A percentile compares a stretch with the other conserved stretches of the same genome.
These are phyloP conservation scores for Boeremia lycopersici DNA, from an alignment of 2,329 filamentous ascomycete species.

Conservation along the genomic window DNA sequence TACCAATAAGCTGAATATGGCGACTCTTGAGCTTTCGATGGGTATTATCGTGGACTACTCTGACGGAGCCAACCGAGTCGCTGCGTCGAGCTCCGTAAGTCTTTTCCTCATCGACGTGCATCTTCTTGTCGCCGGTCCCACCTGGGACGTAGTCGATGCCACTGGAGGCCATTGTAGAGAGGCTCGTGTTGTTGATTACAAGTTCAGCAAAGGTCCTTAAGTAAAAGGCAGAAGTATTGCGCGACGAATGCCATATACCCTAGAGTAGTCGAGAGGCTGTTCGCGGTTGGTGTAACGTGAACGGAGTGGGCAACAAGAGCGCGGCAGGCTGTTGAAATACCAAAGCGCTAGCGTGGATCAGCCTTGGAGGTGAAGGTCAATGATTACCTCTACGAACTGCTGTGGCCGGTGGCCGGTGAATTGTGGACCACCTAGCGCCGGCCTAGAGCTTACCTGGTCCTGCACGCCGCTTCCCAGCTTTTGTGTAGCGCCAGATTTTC, in stretches of 20 bases:
- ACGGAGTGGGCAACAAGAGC: slow-evolving; percentile 19
- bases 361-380: slow-evolving; percentile 9
- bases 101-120: slow-evolving; percentile 38
- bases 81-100: slow-evolving; percentile 30
- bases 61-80: slow-evolving; percentile 35
- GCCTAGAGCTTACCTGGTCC: slow-evolving; percentile 4
- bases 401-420: slow-evolving; percentile 2
- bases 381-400: slow-evolving; percentile 19
- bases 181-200: neutral
- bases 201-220: slow-evolving; percentile 41
- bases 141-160: slow-evolving; percentile 37
- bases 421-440: slow-evolving; percentile 13
- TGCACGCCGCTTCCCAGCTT: slow-evolving; percentile 5
- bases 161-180: slow-evolving; percentile 42
- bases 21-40: slow-evolving; percentile 54
- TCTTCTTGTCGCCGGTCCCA: slow-evolving; percentile 14
- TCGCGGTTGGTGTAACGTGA: slow-evolving; percentile 17
- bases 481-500: neutral
- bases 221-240: slow-evolving; percentile 44
- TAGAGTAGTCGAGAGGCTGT: slow-evolving; percentile 10
- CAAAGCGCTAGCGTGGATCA: slow-evolving; percentile 26
- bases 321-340: slow-evolving; percentile 31
- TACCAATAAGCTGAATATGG: slow-evolving; percentile 56
- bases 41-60: slow-evolving; percentile 46
- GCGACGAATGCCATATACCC: slow-evolving; percentile 42